Base-by-base conservation (phyloP, 2,329 filamentous ascomycete species). In the Talaromyces albobiverticillius region DNA sequence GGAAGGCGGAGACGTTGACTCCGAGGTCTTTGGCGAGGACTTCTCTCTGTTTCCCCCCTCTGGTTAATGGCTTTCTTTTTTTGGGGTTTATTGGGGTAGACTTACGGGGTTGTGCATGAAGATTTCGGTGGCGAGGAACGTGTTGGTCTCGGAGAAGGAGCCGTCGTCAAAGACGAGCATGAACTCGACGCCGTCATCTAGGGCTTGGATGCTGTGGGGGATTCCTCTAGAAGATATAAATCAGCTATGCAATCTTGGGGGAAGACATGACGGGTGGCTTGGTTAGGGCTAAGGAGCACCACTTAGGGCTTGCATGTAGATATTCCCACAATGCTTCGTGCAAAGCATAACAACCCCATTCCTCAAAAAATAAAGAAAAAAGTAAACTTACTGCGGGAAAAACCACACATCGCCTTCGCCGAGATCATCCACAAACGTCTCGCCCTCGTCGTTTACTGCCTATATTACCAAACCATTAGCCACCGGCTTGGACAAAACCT, bases 321-420 rank as follows among this genome's bases (percentile, higher is more conserved):
- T n/a, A n/a, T n/a, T n/a, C n/a, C n/a, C n/a, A n/a, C n/a, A n/a
- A n/a, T n/a, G n/a, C n/a, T n/a, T n/a, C n/a, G n/a, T n/a, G n/a
- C n/a, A n/a, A n/a, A n/a, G n/a, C n/a, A n/a, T n/a, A n/a, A n/a
- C n/a, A n/a, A n/a, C n/a, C n/a, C n/a, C n/a, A n/a, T n/a, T n/a
- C n/a, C n/a, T n/a, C n/a, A n/a, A n/a, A n/a, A n/a, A n/a, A n/a
- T 11, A 3, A 45, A 26, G 1, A 14, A 22, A 14, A n/a, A 26
- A n/a, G 3, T n/a, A 10, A n/a, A 4, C 64, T 53, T 25, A 71
- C 69, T 84, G 83, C 20, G 88, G 88, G 72, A 92, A 92, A 64
- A 89, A 92, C 88, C 87, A 92, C 6, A 92, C 70, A 63, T 92
- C 89, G 4, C 89, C 89, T 64, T 88, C 85, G 64, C 84, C 80